These are phyloP conservation scores for Macaranga tanarius DNA, from an alignment of 441 rosid species.

Conservation along the genomic window DNA sequence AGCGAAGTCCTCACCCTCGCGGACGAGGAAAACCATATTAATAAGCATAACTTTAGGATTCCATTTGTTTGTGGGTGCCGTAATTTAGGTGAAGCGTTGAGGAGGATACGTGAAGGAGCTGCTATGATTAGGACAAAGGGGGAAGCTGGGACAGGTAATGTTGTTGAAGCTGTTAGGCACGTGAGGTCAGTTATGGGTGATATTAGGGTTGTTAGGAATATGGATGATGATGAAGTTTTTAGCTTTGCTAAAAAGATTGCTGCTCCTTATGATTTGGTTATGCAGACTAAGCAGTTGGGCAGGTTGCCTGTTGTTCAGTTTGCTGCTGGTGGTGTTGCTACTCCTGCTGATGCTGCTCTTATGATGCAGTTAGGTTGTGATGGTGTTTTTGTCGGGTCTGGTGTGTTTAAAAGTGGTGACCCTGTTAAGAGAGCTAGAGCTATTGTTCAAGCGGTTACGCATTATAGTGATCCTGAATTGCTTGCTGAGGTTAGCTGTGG, in stretches of 20 bases:
- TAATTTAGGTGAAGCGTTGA: constrained; percentile 77
- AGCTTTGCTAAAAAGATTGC: constrained; percentile 77
- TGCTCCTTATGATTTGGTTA: constrained; percentile 84
- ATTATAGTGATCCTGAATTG: constrained; percentile 82
- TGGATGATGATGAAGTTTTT: constrained; percentile 97
- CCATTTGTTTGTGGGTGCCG: constrained; percentile 94
- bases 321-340: constrained; percentile 97
- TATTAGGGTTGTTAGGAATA: constrained; percentile 64
- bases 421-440: constrained; percentile 90
- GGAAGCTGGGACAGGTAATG: constrained; percentile 91
- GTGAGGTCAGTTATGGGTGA: constrained; percentile 92
- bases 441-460: constrained; percentile 91
- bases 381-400: constrained; percentile 90
- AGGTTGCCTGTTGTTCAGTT: constrained; percentile 97
- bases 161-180: constrained; percentile 86
- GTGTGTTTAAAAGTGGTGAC: constrained; percentile 92
- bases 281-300: constrained; percentile 96
- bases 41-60: constrained; percentile 87
- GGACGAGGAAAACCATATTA: constrained; percentile 86
- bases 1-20: constrained; percentile 77
- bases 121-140: constrained; percentile 97
- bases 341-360: constrained; percentile 94
- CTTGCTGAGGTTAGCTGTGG: constrained; percentile 87
- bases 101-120: constrained; percentile 89
- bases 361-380: constrained; percentile 99